Evolutionary conservation across 495 filamentous ascomycete species (phyloP).

Genomic region (Penicillium arizonense): DNA sequence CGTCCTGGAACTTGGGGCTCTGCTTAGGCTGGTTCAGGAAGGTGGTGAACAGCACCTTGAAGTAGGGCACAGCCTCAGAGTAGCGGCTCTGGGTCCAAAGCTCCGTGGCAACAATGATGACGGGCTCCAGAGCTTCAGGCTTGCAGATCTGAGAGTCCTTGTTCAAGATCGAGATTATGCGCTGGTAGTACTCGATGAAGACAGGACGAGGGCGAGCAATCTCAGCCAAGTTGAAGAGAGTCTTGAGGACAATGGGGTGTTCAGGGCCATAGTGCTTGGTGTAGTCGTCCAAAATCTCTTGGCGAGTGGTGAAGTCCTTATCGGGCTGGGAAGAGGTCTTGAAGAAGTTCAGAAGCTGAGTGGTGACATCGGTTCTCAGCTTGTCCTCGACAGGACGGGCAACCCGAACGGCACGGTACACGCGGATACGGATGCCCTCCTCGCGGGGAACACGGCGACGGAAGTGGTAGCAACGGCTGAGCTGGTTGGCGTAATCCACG

Average conservation of each 20-base stretch:
- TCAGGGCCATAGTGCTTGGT: conserved; percentile 28
- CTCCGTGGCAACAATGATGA: conserved; percentile 38
- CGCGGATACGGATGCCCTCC: conserved; percentile 33
- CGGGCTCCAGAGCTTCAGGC: conserved; percentile 33
- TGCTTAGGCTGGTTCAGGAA: conserved; percentile 29
- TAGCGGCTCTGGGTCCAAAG: conserved; percentile 36
- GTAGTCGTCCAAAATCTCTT: conserved; percentile 33
- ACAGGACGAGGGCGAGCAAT: conserved; percentile 32
- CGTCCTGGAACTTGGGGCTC: conserved; percentile 29
- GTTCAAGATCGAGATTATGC: conserved; percentile 33
- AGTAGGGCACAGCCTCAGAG: conserved; percentile 32
- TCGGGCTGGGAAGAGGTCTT: conserved; percentile 35
- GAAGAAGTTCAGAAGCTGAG: conserved; percentile 27
- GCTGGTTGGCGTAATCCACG: conserved; percentile 28
- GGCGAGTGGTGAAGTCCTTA: conserved; percentile 27
- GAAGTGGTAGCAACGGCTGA: conserved; percentile 35
- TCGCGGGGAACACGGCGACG: conserved; percentile 34
- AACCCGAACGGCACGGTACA: conserved; percentile 31
- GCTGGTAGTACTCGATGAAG: conserved; percentile 38
- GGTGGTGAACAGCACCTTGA: conserved; percentile 32
- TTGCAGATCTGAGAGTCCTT: conserved; percentile 31
- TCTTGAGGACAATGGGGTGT: conserved; percentile 31
- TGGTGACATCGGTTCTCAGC: conserved; percentile 25
- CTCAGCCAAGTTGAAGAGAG: conserved; percentile 35
- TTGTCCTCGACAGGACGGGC: conserved; percentile 31